These are phyloP conservation scores for Venturia aucupariae DNA, from an alignment of 2,329 filamentous ascomycete genomes.

Conservation along the genomic window DNA sequence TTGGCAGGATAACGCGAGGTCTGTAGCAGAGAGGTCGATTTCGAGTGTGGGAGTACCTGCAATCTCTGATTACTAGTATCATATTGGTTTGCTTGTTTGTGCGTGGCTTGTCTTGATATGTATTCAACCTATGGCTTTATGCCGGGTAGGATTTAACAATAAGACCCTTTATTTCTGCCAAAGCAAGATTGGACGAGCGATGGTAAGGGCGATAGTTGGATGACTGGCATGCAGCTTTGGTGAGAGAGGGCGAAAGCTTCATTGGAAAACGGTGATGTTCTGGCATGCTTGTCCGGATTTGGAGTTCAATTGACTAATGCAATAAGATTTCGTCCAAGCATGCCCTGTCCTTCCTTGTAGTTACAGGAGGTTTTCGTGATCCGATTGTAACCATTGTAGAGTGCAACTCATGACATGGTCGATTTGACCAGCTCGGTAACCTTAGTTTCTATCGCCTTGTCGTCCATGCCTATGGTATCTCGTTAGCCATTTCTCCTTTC, in stretches of 20 bases:
- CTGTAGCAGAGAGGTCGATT: not conserved
- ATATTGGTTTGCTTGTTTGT: not conserved
- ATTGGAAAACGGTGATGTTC: not conserved
- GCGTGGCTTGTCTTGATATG: not conserved
- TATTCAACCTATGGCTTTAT: not conserved
- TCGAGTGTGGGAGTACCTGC: not conserved
- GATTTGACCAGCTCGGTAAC: slow-evolving; percentile 53
- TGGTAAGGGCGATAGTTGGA: not conserved
- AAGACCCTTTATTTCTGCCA: not conserved
- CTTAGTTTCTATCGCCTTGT: slow-evolving; percentile 62
- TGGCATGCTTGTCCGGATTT: not conserved
- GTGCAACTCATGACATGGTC: not conserved
- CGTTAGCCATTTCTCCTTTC: not conserved
- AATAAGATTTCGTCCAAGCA: not conserved
- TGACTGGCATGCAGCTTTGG: not conserved
- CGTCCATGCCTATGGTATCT: slow-evolving; percentile 47
- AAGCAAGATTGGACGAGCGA: not conserved
- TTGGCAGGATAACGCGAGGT: not conserved
- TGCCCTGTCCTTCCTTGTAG: not conserved
- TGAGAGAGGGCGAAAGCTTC: not conserved
- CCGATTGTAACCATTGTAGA: not conserved
- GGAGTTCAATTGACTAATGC: not conserved
- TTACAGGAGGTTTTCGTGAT: not conserved
- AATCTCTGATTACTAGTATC: not conserved
- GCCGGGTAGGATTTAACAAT: not conserved